A percentile compares a stretch with the other conserved stretches of the same genome.
Evolutionary conservation across 345 rosid species (phyloP).

Genomic region (Gossypium australe): DNA sequence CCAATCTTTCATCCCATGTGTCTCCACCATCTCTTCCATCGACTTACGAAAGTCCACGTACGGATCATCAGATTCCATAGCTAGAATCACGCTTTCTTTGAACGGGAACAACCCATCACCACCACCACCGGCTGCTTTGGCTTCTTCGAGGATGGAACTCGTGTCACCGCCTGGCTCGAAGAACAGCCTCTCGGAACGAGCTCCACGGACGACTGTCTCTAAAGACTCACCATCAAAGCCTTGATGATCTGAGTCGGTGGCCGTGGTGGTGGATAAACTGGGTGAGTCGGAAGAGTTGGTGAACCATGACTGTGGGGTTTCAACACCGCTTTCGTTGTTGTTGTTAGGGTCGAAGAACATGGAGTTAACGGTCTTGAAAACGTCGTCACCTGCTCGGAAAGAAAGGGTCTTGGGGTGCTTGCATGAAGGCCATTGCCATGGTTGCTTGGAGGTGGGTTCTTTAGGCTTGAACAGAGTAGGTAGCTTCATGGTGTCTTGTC

Average conservation of each 20-base stretch:
- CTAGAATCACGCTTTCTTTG: constrained; percentile 51
- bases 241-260: constrained; percentile 25
- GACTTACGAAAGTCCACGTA: constrained; percentile 72
- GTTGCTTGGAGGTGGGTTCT: constrained; percentile 7
- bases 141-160: constrained; percentile 57
- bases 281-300: constrained; percentile 35
- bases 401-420: constrained; percentile 57
- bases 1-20: constrained; percentile 67
- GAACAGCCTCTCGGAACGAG: constrained; percentile 57
- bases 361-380: constrained; percentile 75
- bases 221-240: constrained; percentile 18
- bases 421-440: constrained; percentile 53
- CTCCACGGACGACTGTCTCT: constrained; percentile 53
- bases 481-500: constrained; percentile 27
- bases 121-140: constrained; percentile 8
- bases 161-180: constrained; percentile 56
- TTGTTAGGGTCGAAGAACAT: constrained; percentile 39
- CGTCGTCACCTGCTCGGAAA: constrained; percentile 42
- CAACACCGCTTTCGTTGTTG: constrained; percentile 1
- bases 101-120: constrained; percentile 23
- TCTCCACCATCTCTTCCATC: constrained; percentile 89
- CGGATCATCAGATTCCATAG: constrained; percentile 78
- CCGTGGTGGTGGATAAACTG: constrained; percentile 13
- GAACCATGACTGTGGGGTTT: constrained; percentile 41
- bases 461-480: constrained; percentile 40